Evolutionary conservation across 306 rosid species (phyloP), one percentile per base, ranked within the genome.

Genomic region (Glycine latifolia): DNA sequence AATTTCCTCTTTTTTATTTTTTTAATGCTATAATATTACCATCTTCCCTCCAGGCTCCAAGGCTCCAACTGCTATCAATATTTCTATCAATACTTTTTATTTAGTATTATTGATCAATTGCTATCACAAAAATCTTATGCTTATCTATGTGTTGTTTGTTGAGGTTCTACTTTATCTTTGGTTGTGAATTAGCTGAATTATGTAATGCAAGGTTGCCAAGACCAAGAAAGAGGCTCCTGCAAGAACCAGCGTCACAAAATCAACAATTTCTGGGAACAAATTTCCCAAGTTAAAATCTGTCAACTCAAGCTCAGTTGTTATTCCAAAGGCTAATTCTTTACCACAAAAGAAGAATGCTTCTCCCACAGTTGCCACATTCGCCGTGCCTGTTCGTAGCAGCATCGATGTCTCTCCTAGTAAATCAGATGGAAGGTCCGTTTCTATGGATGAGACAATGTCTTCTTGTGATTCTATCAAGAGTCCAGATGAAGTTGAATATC

Each of bases 391-490:
- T 37, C 67, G 82, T 2, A 62, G 76, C 87, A 76, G 9, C 60
- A 79, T 85, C 88, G 89, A 87, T 61, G 68, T 89, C 75, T 90
- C 97, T 79, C 90, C 98, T 3, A 77, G 83, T 83, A 88, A 90
- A 89, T 94, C 97, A 17, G 97, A 91, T 83, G 88, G 78, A 3
- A 76, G 70, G 80, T 91, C 97, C 0, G 90, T 89, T 61, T 93
- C 93, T 15, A 12, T 91, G 87, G 97, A 90, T 60, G 97, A 90
- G 85, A 82, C 91, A 14, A 82, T 89, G 90, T 94, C 31, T 20
- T 20, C 87, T 39, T 94, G 93, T 76, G 90, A 89, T 59, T 94
- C 97, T 50, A 87, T 89, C 73, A 90, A 89, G 86, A 91, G 97
- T 69, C 97, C 98, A 2, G 90, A 91, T 3, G 90, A 91, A 8